Evolutionary conservation across 768 basidiomycete species (phyloP).

Genomic region (Rhodotorula taiwanensis): DNA sequence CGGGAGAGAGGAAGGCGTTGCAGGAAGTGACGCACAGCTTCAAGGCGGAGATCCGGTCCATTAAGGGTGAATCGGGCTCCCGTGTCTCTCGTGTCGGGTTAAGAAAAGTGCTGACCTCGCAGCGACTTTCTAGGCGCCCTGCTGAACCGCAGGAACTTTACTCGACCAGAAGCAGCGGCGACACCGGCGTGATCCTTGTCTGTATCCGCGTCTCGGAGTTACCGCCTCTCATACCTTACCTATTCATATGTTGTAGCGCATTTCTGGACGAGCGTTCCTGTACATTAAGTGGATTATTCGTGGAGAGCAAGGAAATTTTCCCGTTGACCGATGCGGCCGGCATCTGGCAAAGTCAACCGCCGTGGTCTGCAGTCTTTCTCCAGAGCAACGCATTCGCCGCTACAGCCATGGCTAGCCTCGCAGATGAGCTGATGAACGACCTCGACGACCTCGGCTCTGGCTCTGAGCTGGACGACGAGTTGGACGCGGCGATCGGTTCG

Average conservation of each 20-base stretch:
- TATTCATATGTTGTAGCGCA: neutral
- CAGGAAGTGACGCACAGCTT: slow-evolving; percentile 10
- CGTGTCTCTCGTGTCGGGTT: neutral
- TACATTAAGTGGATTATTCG: too few species aligned
- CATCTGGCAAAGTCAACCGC: too few species aligned
- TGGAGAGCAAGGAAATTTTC: too few species aligned
- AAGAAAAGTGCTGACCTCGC: too few species aligned
- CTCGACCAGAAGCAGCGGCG: neutral
- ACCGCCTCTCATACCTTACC: too few species aligned
- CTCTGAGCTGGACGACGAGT: slow-evolving; percentile 54
- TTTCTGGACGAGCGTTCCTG: too few species aligned
- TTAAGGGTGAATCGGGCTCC: slow-evolving; percentile 21
- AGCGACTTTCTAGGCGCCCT: slow-evolving; percentile 9
- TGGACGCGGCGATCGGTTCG: slow-evolving; percentile 33
- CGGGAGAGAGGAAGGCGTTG: slow-evolving; percentile 19
- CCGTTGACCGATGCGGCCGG: too few species aligned
- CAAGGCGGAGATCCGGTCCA: slow-evolving; percentile 24
- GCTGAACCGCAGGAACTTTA: slow-evolving; percentile 16
- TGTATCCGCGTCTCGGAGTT: too few species aligned
- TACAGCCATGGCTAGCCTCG: slow-evolving; percentile 50
- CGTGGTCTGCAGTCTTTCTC: too few species aligned
- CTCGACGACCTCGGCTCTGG: slow-evolving; percentile 55
- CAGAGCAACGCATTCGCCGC: neutral
- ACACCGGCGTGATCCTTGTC: neutral
- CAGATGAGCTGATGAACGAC: slow-evolving; percentile 87